These are phyloP conservation scores for Trichosporon coremiiforme DNA, from an alignment of 1,284 basidiomycete genomes.

Conservation along the genomic window DNA sequence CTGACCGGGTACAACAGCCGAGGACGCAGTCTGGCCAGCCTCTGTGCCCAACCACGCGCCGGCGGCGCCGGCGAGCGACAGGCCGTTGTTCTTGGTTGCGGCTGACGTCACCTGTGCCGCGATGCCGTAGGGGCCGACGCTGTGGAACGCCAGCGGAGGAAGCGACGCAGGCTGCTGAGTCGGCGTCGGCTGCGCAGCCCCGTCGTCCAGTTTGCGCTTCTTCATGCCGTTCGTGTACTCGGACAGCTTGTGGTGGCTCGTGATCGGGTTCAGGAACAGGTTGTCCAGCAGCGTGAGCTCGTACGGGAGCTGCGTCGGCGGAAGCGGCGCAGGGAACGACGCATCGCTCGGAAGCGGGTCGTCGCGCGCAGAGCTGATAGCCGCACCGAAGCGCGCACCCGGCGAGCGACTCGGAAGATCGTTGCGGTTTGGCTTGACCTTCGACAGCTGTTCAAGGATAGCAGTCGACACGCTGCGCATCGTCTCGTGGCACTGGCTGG, in stretches of 20 bases:
- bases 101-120: constrained; percentile 32
- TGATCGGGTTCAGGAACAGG: constrained; percentile 57
- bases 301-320: constrained; percentile 52
- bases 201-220: constrained; percentile 30
- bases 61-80: constrained; percentile 26
- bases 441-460: constrained; percentile 52
- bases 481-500: constrained; percentile 54
- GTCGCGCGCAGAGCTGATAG: constrained; percentile 51
- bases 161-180: constrained; percentile 23
- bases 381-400: constrained; percentile 41
- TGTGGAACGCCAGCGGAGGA: constrained; percentile 45
- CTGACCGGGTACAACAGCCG: constrained; percentile 21
- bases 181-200: constrained; percentile 7
- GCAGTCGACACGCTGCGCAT: constrained; percentile 53
- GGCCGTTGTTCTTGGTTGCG: constrained; percentile 15
- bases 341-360: constrained; percentile 47
- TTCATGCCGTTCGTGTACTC: constrained; percentile 51
- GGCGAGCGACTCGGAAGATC: constrained; percentile 34
- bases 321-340: constrained; percentile 51
- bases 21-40: constrained; percentile 18
- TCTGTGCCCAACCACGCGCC: constrained; percentile 28
- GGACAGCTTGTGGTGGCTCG: constrained; percentile 53
- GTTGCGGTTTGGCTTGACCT: constrained; percentile 36
- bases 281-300: constrained; percentile 57
- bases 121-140: constrained; percentile 35